phyloP scores from a whole-genome alignment of 2,329 filamentous ascomycete genomes.

The Fusarium foetens region DNA sequence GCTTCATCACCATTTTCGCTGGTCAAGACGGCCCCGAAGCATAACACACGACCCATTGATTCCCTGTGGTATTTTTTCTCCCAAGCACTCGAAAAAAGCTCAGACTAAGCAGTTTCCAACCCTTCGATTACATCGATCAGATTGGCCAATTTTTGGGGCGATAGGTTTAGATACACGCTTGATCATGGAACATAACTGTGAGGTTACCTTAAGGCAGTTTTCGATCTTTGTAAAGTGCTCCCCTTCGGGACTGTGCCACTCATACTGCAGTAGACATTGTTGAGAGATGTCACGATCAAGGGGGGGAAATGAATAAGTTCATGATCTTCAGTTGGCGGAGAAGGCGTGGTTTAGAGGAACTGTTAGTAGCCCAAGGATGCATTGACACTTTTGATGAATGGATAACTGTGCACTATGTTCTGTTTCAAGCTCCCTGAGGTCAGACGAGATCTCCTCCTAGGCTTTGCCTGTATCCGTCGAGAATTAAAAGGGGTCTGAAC shows the following conservation, averaged over 20 bases:
- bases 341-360: constrained; percentile 3
- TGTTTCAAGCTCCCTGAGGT: constrained; percentile 10
- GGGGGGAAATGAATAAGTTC: constrained; percentile 1
- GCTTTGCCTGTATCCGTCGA: neutral
- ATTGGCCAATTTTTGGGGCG: constrained; percentile 24
- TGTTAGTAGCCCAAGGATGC: constrained; percentile 18
- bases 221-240: constrained; percentile 10
- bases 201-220: constrained; percentile 18
- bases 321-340: neutral
- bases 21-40: constrained; percentile 27
- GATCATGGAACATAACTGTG: constrained; percentile 16
- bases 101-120: neutral
- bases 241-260: constrained; percentile 1
- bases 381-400: constrained; percentile 19
- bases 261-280: constrained; percentile 11
- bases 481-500: constrained; percentile 9
- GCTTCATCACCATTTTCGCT: neutral
- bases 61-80: neutral
- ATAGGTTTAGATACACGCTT: constrained; percentile 25
- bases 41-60: constrained; percentile 15
- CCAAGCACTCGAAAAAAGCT: constrained; percentile 15
- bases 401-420: neutral
- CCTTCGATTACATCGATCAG: constrained; percentile 11
- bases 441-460: constrained; percentile 8
- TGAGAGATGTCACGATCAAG: constrained; percentile 13